These are phyloP conservation scores for Trichophyton equinum DNA, from an alignment of 2,329 filamentous ascomycete genomes.

Conservation along the genomic window DNA sequence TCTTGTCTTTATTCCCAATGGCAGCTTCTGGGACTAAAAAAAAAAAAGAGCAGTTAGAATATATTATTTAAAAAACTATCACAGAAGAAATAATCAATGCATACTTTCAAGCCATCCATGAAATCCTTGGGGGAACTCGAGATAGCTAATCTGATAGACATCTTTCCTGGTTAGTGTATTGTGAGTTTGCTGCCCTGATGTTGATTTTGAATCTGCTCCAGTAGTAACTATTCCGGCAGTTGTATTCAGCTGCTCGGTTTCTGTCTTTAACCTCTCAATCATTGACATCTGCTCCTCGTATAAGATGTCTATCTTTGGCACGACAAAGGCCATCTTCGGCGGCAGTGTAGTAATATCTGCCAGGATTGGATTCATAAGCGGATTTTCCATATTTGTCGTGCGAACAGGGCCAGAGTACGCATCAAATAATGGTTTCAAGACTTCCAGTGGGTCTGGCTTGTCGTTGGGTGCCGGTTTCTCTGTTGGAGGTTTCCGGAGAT, in stretches of 20 bases:
- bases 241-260: conserved; percentile 12
- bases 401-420: conserved; percentile 28
- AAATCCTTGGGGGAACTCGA: conserved; percentile 8
- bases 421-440: conserved; percentile 34
- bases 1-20: conserved; percentile 10
- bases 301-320: conserved; percentile 33
- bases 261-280: conserved; percentile 23
- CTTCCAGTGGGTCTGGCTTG: conserved; percentile 27
- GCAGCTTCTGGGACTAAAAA: conserved; percentile 13
- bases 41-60: background rate
- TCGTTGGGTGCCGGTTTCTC: conserved; percentile 29
- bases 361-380: conserved; percentile 29
- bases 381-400: conserved; percentile 19
- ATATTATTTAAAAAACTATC: background rate
- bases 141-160: background rate
- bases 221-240: background rate
- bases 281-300: conserved; percentile 31
- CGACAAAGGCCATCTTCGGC: conserved; percentile 29
- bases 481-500: conserved; percentile 29
- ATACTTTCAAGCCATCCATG: conserved; percentile 23
- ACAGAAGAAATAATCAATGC: conserved; percentile 1
- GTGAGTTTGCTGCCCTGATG: background rate
- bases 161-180: background rate
- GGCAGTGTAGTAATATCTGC: conserved; percentile 27
- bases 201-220: background rate